Conservation (phyloP, 768 basidiomycete genomes). For the Boletus barrowsii region DNA sequence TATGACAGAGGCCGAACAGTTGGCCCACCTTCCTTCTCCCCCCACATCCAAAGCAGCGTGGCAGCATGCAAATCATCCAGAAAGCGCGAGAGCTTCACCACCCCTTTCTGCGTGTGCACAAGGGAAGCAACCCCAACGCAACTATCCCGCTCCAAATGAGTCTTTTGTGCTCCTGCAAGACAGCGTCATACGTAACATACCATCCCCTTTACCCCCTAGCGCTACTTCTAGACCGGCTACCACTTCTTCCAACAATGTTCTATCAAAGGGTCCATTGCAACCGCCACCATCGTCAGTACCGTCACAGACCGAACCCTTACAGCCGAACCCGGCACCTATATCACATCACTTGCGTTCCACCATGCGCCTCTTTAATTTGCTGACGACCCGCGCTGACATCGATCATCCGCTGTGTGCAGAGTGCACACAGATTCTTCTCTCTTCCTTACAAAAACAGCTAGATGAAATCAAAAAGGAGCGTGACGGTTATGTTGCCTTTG, state of each 20-base stretch:
- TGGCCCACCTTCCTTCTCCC: conserved; percentile 45
- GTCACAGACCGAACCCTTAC: conserved; percentile 46
- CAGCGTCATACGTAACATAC: conserved; percentile 70
- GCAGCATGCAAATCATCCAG: conserved; percentile 51
- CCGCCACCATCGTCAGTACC: conserved; percentile 26
- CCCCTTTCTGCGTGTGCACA: conserved; percentile 53
- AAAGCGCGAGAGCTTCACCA: conserved; percentile 31
- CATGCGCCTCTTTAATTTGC: conserved; percentile 68
- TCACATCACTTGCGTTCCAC: conserved; percentile 78
- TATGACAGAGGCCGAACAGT: conserved; percentile 43
- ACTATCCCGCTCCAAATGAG: conserved; percentile 63
- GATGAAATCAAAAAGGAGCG: conserved; percentile 90
- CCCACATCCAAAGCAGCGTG: conserved; percentile 58
- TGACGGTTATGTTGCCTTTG: conserved; percentile 91
- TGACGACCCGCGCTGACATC: conserved; percentile 74
- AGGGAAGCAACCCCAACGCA: conserved; percentile 59
- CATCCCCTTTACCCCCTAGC: conserved; percentile 46
- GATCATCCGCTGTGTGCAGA: conserved; percentile 96
- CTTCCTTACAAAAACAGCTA: conserved; percentile 70
- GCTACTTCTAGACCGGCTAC: conserved; percentile 42
- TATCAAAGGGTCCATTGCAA: conserved; percentile 24
- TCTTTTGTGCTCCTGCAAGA: conserved; percentile 92
- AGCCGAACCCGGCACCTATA: conserved; percentile 66
- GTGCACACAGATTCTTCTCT: conserved; percentile 81
- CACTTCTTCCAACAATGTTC: conserved; percentile 33